Base-by-base conservation (phyloP, 805 yeast genomes). In the Hanseniaspora pseudoguilliermondii region DNA sequence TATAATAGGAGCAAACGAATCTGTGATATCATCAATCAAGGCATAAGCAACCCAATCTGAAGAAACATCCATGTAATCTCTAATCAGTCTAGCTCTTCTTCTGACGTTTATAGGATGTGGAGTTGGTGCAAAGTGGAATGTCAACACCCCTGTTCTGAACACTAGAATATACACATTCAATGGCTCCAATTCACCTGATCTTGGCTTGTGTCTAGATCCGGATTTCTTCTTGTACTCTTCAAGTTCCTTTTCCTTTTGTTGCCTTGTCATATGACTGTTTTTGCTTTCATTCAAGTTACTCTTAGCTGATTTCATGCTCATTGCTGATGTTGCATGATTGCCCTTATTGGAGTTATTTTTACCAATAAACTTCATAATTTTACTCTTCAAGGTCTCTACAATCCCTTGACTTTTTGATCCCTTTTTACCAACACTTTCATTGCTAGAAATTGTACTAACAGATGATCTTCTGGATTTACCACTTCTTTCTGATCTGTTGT, bases 1-100 rank as follows among this genome's bases (percentile, higher is more conserved):
- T 59, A 93, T 90, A 84, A 93, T 81, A 2, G 98, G 98, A 0
- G 95, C 97, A 73, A 87, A 93, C 0, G 95, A 95, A 73, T 93
- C 98, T 0, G 97, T 91, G 60, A 93, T 87, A 67, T 93, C 97
- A 72, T 93, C 98, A 62, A 93, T 87, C 60, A 93, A 71, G 0
- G 97, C 97, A 70, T 93, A 93, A 1, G 96, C 91, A 47, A 93
- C 84, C 98, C 98, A 93, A 68, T 93, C 97, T 0, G 97, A 81
- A 2, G 91, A 80, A 5, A 93, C 95, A 2, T 86, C 87, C 59
- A 93, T 73, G 65, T 90, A 91, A 66, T 93, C 98, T 59, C 83
- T 76, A 59, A 91, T 74, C 60, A 93, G 71, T 57, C 98, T 75
- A 0, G 95, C 95, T 66, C 98, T 80, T 67, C 97, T 78, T 62